These are phyloP conservation scores for Hirsutella thompsonii DNA, from an alignment of 2,329 filamentous ascomycete genomes.

Conservation along the genomic window DNA sequence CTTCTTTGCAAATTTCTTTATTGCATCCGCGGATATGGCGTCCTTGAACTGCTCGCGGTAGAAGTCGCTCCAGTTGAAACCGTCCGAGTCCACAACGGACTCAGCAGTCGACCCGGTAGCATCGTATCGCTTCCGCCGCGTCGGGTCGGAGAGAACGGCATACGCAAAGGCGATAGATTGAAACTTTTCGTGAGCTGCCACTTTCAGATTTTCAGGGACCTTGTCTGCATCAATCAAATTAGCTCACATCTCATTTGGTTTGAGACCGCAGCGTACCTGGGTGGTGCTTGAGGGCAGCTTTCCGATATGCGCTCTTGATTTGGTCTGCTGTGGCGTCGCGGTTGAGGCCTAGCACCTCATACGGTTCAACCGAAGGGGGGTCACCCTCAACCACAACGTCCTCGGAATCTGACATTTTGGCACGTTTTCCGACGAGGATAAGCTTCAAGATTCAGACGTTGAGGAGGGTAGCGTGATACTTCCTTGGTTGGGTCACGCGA, in stretches of 20 bases:
- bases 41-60: slow-evolving; percentile 76
- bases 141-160: slow-evolving; percentile 75
- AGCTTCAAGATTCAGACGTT: background rate
- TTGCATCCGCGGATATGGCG: slow-evolving; percentile 59
- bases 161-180: slow-evolving; percentile 91
- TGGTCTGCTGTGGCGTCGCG: slow-evolving; percentile 61
- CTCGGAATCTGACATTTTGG: slow-evolving; percentile 34
- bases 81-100: slow-evolving; percentile 60
- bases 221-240: slow-evolving; percentile 49
- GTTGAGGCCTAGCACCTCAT: slow-evolving; percentile 62
- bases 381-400: slow-evolving; percentile 39
- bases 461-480: slow-evolving; percentile 2
- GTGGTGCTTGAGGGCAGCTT: slow-evolving; percentile 76
- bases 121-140: slow-evolving; percentile 76
- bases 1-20: slow-evolving; percentile 59
- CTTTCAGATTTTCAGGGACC: slow-evolving; percentile 52
- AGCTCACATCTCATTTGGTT: slow-evolving; percentile 5
- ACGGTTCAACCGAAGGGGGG: slow-evolving; percentile 60
- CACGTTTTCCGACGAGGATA: slow-evolving; percentile 3
- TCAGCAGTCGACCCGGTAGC: slow-evolving; percentile 81
- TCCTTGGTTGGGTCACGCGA: slow-evolving; percentile 8
- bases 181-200: slow-evolving; percentile 66
- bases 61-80: slow-evolving; percentile 84
- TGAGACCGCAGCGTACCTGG: slow-evolving; percentile 44
- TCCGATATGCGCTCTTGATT: slow-evolving; percentile 85